Base-by-base conservation (phyloP, 2,329 filamentous ascomycete species). In the Alternaria solani region DNA sequence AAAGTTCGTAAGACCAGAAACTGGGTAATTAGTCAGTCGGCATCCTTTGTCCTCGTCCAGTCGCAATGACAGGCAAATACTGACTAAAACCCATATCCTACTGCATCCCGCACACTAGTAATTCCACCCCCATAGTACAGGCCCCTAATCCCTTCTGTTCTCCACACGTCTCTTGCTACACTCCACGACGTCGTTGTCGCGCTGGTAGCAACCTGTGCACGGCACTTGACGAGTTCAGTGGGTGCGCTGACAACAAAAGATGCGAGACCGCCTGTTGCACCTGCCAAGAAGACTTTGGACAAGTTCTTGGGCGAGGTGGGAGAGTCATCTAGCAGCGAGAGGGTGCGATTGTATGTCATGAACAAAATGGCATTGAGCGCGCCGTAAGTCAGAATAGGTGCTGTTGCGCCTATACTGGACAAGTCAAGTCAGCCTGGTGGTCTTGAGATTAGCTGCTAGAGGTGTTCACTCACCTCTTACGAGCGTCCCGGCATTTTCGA, bases 41-140 rank as follows among this genome's bases (percentile, higher is more conserved):
- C 12, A 1, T 43, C 16, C 32, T 25, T 46, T 4, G 25, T 32
- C 8, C 12, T 28, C 32, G 12, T 26, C 20, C 20, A 18, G 12
- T 51, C 28, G 9, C 16, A 53, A 23, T 18, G 28, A 12, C 36
- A 5, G 12, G 38, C 8, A n/a, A 44, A 20, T 42, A 69, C 84
- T 71, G 82, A 88, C 86, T 97, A 98, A 78, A 97, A 97, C 0
- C 94, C 94, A 79, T 97, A 98, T n/a, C 94, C 94, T 56, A 97
- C 86, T 59, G 90, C 90, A 79, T 98, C 94, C 51, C 94, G 85
- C 41, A 94, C 75, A 54, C 90, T 92, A 0, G 94, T 98, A 16
- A 97, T 88, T 0, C 81, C 83, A 20, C 94, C 94, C 20, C 93
- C 94, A 63, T 89, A 86, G 75, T 96, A 97, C 23, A 97, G 79